Conservation (phyloP, 768 basidiomycete genomes). For the Piloderma croceum region DNA sequence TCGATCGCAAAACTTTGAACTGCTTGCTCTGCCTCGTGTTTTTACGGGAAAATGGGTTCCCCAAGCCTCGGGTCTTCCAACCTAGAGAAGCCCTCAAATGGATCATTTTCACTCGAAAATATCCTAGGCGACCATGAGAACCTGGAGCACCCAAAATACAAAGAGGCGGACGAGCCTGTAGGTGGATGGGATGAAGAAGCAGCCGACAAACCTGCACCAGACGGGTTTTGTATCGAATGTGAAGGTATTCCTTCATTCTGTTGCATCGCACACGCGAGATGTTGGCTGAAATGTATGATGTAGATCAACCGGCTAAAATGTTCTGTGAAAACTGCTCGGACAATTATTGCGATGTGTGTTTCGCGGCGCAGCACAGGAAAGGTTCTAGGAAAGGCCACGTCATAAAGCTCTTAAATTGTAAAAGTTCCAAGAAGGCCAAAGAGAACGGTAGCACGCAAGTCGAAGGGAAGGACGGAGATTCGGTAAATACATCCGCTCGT, state of each 20-base stretch:
- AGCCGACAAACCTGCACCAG: conserved; percentile 35
- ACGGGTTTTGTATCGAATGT: conserved; percentile 79
- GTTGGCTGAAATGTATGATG: not conserved
- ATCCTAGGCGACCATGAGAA: conserved; percentile 63
- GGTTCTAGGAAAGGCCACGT: conserved; percentile 66
- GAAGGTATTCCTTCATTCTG: conserved; percentile 76
- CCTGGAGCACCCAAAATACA: conserved; percentile 50
- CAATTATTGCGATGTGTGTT: conserved; percentile 81
- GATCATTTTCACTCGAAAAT: conserved; percentile 56
- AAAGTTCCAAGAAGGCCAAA: conserved; percentile 29
- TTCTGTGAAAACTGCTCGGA: conserved; percentile 69
- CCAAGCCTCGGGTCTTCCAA: no score
- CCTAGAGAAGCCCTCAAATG: no score
- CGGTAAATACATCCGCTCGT: conserved; percentile 5
- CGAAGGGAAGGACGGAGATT: conserved; percentile 26
- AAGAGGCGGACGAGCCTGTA: conserved; percentile 30
- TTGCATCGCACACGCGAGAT: no score
- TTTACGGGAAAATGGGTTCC: no score
- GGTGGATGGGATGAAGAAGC: conserved; percentile 69
- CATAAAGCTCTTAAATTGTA: conserved; percentile 38
- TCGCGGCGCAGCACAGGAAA: conserved; percentile 78
- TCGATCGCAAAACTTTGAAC: no score
- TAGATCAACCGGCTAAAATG: conserved; percentile 81
- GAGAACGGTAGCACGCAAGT: conserved; percentile 33
- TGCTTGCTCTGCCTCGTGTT: no score